Evolutionary conservation across 2,329 filamentous ascomycete species (phyloP), one percentile per base, ranked within the genome.

Genomic region (Colletotrichum noveboracense): DNA sequence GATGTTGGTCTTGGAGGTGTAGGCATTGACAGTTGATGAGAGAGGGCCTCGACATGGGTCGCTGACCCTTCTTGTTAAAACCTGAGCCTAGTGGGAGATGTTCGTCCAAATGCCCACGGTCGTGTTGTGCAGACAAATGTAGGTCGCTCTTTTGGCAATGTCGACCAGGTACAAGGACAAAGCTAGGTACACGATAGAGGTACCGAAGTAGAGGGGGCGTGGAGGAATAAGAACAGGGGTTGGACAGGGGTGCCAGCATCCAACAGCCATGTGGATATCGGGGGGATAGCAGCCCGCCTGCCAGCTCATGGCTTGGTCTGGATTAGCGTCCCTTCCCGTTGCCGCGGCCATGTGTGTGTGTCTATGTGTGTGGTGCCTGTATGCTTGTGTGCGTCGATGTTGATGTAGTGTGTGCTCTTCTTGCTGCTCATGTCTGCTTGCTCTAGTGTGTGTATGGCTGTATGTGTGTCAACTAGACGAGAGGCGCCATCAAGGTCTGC

Each of bases 281-380:
- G 70, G 61, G 73, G 61, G 72, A 77, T 73, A 75, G 66, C 70
- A 75, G 79, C 75, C 64, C 28, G 38, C n/a, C 38, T 68, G 72
- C 62, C 62, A 66, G 67, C 61, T 71, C 71, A 67, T 66, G 66
- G 71, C 72, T 71, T 68, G 72, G 67, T 67, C 60, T 65, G 48
- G n/a, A 30, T 26, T 71, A 60, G 61, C 67, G 24, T 71, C 64
- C 61, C 36, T 43, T 75, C 72, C 67, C 71, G 75, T 43, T 68
- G 70, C 70, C 73, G 73, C 73, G 73, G 58, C 67, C 68, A 71
- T 74, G 71, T 74, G 75, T 76, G 74, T 76, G 74, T 78, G 75
- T 71, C 68, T 78, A 77, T 78, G 78, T 80, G 73, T 75, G 74
- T 77, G 73, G 67, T 75, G 77, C 77, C 76, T 77, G 69, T 77